phyloP scores from a whole-genome alignment of 1,284 basidiomycete species.

The Bondarzewia mesenterica region DNA sequence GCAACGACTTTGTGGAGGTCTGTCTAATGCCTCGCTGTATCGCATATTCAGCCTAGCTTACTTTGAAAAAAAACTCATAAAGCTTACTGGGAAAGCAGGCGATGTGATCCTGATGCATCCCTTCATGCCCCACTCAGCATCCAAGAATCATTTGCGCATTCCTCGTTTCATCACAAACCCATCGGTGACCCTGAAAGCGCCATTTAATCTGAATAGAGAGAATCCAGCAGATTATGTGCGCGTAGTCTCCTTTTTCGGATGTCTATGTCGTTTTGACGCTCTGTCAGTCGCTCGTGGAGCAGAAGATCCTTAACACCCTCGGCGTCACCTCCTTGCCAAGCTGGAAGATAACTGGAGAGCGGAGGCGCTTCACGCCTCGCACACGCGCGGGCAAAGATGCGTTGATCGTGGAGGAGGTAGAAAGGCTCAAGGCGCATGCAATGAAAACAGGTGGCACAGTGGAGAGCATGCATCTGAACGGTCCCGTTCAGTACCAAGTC shows the following conservation, averaged over 20 bases:
- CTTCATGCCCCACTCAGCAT: conserved; percentile 30
- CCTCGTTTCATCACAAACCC: conserved; percentile 32
- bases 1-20: conserved; percentile 24
- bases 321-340: conserved; percentile 18
- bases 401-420: conserved; percentile 21
- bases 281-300: conserved; percentile 17
- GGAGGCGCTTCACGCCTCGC: conserved; percentile 19
- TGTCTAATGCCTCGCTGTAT: not conserved
- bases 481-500: conserved; percentile 21
- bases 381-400: conserved; percentile 23
- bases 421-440: conserved; percentile 22
- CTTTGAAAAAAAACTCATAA: not conserved
- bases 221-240: conserved; percentile 22
- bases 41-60: not conserved
- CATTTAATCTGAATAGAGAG: conserved; percentile 27
- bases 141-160: conserved; percentile 26
- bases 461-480: conserved; percentile 25
- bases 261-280: not conserved
- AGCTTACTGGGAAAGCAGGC: conserved; percentile 27
- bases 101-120: conserved; percentile 32
- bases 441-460: conserved; percentile 18
- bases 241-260: not conserved
- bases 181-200: conserved; percentile 26
- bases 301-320: conserved; percentile 25
- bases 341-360: conserved; percentile 22